Conservation (phyloP, 805 yeast genomes). For the Lipomyces mesembrius region DNA sequence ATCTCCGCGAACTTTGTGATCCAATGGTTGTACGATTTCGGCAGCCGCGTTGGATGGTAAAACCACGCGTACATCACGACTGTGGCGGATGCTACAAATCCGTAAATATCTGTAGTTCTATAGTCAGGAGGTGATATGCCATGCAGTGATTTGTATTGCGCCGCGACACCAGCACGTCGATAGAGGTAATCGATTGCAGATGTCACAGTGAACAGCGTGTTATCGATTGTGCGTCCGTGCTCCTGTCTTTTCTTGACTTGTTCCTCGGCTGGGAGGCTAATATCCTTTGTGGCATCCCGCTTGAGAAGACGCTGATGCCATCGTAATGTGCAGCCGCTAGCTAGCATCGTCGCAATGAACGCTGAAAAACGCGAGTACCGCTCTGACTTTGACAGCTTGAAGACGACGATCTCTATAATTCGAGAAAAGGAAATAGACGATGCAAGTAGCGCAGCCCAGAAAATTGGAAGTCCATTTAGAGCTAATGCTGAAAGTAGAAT, state of each 20-base stretch:
- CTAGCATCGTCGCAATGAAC: constrained; percentile 19
- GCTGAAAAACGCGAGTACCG: background rate
- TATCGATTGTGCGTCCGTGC: constrained; percentile 23
- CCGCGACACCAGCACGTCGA: constrained; percentile 3
- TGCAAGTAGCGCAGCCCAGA: constrained; percentile 24
- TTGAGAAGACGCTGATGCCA: constrained; percentile 26
- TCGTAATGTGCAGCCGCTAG: constrained; percentile 16
- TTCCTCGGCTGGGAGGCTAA: background rate
- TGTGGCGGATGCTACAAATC: constrained; percentile 32
- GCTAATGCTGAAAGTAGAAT: constrained; percentile 22
- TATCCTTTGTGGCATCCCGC: constrained; percentile 6
- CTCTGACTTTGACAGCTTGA: background rate
- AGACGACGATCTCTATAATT: background rate
- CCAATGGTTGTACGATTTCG: constrained; percentile 55
- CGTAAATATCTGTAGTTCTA: constrained; percentile 15
- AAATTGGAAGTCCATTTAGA: constrained; percentile 15
- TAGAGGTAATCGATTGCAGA: constrained; percentile 26
- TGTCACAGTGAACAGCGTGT: constrained; percentile 21
- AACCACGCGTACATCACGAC: constrained; percentile 46
- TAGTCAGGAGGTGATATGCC: background rate
- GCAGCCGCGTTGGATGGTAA: constrained; percentile 48
- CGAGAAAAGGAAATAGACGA: constrained; percentile 12
- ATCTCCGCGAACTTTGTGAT: constrained; percentile 56
- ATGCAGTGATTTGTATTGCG: background rate
- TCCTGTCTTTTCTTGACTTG: constrained; percentile 11